phyloP scores from a whole-genome alignment of 2,329 filamentous ascomycete genomes.

The Alternaria triticimaculans region DNA sequence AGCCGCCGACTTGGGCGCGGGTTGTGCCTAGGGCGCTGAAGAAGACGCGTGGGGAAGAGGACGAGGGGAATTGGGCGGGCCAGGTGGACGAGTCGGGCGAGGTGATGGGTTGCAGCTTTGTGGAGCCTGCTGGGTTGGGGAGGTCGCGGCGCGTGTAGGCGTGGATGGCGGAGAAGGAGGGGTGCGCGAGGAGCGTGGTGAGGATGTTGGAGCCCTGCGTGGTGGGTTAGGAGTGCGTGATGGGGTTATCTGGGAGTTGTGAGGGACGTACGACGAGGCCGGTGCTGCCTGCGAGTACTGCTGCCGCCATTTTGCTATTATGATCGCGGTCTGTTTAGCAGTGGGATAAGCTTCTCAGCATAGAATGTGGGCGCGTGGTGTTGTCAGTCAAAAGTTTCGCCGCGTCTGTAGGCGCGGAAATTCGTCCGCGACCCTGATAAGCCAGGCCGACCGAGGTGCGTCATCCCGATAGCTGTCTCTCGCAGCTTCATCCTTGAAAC shows the following conservation, averaged over 20 bases:
- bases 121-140: constrained; percentile 53
- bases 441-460: neutral
- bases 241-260: no score
- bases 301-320: constrained; percentile 52
- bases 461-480: neutral
- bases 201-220: constrained; percentile 76
- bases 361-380: neutral
- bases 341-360: neutral
- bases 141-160: constrained; percentile 73
- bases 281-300: constrained; percentile 68
- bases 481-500: neutral
- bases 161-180: constrained; percentile 61
- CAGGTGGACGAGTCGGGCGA: constrained; percentile 72
- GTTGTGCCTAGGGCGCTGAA: constrained; percentile 85
- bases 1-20: constrained; percentile 72
- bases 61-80: constrained; percentile 64
- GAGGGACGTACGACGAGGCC: constrained; percentile 61
- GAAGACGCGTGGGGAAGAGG: constrained; percentile 69
- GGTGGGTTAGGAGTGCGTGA: neutral
- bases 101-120: constrained; percentile 71
- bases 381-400: neutral
- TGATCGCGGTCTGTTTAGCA: accelerated
- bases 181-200: constrained; percentile 62
- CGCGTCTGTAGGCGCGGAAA: neutral
- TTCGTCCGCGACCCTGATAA: neutral